Base-by-base conservation (phyloP, 176 grass and related monocot genomes). In the Carex kokanica region DNA sequence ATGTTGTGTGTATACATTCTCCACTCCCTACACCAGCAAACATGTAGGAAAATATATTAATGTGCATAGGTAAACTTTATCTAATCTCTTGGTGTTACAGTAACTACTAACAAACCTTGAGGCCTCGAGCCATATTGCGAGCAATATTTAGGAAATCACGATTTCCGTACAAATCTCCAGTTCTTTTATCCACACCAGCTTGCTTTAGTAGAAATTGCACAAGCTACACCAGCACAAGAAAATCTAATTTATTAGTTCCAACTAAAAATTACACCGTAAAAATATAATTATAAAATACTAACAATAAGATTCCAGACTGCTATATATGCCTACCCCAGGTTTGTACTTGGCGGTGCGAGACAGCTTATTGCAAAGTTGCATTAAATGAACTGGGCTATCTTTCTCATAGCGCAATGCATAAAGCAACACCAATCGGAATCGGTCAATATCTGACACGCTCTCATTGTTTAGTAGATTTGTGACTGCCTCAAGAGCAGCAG, bases 301-400 rank as follows among this genome's bases (percentile, higher is more conserved):
- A 69, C 78, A 75, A 88, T 40, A 84, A 86, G 51, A 78, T 78
- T 56, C 8, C 79, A 82, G 56, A 86, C 55, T 82, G 45, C 21
- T 74, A 74, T 85, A 75, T 64, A 75, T 67, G 43, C 87, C 89
- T 93, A 99, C 96, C 83, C 96, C 96, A 56, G 91, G 85, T 87
- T 99, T 99, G 86, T 95, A 99, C 86, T 99, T 99, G 13, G 91
- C 90, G 88, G 96, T 93, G 79, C 78, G 86, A 91, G 93, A 95
- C 84, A 99, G 87, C 87, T 99, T 99, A 87, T 95, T 99, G 86
- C 94, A 99, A 87, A 99, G 96, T 72, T 99, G 96, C 96, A 99
- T 99, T 91, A 99, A 83, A 60, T 95, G 96, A 93, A 99, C 96
- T 53, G 96, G 91, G 55, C 96, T 99, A 82, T 99, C 96, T 78